These are phyloP conservation scores for Pythium myriotylum DNA, from an alignment of 352 stramenopile genomes.

Conservation along the genomic window DNA sequence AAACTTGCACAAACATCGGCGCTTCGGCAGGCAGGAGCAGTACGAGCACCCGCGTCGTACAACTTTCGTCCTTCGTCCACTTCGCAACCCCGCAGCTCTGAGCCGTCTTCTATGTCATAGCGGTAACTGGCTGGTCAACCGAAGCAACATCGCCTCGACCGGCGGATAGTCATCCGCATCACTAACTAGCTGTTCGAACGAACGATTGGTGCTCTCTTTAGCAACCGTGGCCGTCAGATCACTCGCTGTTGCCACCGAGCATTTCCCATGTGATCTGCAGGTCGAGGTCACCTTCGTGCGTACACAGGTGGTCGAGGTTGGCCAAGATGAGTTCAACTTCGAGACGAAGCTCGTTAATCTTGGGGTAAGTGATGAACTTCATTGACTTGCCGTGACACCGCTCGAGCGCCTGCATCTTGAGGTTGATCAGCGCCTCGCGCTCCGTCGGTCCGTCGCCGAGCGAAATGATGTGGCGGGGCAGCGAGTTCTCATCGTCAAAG, in stretches of 20 bases:
- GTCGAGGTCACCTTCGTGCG: slow-evolving; percentile 80
- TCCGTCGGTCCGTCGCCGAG: slow-evolving; percentile 84
- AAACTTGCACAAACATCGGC: slow-evolving; percentile 17
- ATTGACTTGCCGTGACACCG: slow-evolving; percentile 85
- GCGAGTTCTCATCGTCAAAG: slow-evolving; percentile 55
- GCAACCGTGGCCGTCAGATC: slow-evolving; percentile 6
- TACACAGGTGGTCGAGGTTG: slow-evolving; percentile 82
- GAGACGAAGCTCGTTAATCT: slow-evolving; percentile 77
- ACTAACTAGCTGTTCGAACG: not conserved
- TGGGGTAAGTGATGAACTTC: slow-evolving; percentile 89
- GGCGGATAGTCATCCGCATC: not conserved
- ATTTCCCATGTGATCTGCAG: slow-evolving; percentile 88
- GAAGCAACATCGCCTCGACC: not conserved
- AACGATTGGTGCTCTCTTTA: slow-evolving; percentile 2
- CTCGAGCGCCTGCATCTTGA: slow-evolving; percentile 84
- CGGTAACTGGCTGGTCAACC: too few species aligned
- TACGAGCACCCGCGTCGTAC: not conserved
- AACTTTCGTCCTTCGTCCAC: too few species aligned
- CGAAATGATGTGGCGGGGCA: slow-evolving; percentile 80
- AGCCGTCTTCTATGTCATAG: too few species aligned
- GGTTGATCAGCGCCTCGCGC: slow-evolving; percentile 81
- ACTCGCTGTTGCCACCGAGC: slow-evolving; percentile 52
- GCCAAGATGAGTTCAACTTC: slow-evolving; percentile 81
- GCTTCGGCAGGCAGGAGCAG: slow-evolving; percentile 21
- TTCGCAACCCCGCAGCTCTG: too few species aligned